Evolutionary conservation across 2,329 filamentous ascomycete species (phyloP).

Genomic region (Allantophomopsis cytisporea): DNA sequence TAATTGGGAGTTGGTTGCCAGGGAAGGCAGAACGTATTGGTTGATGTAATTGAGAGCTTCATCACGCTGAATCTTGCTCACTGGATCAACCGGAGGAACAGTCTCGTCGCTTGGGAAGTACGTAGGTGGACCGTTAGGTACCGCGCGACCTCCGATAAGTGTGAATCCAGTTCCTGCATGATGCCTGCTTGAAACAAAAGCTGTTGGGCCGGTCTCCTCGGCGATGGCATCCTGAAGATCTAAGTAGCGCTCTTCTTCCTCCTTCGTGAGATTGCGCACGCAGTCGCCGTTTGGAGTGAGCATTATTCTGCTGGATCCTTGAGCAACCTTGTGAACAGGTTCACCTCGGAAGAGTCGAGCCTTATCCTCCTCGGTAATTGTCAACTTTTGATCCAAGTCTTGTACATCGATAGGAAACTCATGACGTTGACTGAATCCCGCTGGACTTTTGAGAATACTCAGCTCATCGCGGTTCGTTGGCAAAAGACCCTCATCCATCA

Average conservation of each 20-base stretch:
- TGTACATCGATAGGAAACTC: conserved; percentile 14
- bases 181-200: conserved; percentile 41
- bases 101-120: conserved; percentile 34
- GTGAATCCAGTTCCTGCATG: conserved; percentile 41
- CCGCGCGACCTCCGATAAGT: conserved; percentile 49
- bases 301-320: conserved; percentile 49
- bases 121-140: conserved; percentile 47
- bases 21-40: conserved; percentile 46
- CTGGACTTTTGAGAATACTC: conserved; percentile 25
- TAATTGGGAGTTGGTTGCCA: conserved; percentile 19
- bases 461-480: conserved; percentile 20
- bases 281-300: conserved; percentile 67
- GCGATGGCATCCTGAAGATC: conserved; percentile 49
- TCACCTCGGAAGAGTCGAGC: conserved; percentile 38
- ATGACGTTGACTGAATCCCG: conserved; percentile 18
- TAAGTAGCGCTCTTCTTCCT: conserved; percentile 59
- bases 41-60: conserved; percentile 57
- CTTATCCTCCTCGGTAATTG: conserved; percentile 40
- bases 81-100: conserved; percentile 37
- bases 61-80: conserved; percentile 52
- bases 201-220: conserved; percentile 34
- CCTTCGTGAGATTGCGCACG: conserved; percentile 54
- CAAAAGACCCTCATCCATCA: conserved; percentile 21
- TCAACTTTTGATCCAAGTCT: conserved; percentile 23
- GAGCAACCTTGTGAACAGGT: conserved; percentile 46